Evolutionary conservation across 257 asterid genomes (phyloP).

Genomic region (Rubia yunnanensis): DNA sequence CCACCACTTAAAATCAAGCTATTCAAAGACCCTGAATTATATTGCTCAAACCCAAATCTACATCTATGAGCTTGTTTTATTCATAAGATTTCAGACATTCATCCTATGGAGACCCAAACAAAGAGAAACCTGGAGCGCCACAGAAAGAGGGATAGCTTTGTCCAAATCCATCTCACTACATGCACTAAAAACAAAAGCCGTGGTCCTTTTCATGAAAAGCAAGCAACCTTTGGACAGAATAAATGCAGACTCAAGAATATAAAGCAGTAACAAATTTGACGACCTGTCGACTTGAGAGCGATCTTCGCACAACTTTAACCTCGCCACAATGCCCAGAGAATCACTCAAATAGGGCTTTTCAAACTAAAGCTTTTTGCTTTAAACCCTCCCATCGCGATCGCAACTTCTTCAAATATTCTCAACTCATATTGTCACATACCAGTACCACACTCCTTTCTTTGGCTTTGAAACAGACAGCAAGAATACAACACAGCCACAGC

Average conservation of each 20-base stretch:
- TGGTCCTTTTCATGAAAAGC: conserved; percentile 9
- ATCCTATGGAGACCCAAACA: background rate
- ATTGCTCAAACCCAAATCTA: too few relatives aligned
- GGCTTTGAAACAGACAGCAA: background rate
- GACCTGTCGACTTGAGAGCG: background rate
- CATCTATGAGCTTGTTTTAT: too few relatives aligned
- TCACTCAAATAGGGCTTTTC: background rate
- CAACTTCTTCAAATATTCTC: background rate
- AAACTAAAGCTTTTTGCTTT: background rate
- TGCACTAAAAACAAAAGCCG: conserved; percentile 8
- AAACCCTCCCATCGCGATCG: background rate
- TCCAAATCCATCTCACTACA: background rate
- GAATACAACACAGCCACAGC: background rate
- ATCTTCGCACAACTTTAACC: background rate
- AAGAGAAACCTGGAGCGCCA: background rate
- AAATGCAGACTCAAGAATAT: conserved; percentile 9
- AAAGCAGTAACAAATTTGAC: background rate
- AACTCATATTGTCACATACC: background rate
- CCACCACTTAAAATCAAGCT: too few relatives aligned
- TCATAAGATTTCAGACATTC: too few relatives aligned
- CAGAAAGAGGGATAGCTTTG: background rate
- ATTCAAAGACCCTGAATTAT: background rate
- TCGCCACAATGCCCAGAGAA: conserved; percentile 5
- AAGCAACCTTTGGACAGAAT: background rate
- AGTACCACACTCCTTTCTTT: background rate